Evolutionary conservation across 257 asterid species (phyloP).

Genomic region (Nicotiana undulata): DNA sequence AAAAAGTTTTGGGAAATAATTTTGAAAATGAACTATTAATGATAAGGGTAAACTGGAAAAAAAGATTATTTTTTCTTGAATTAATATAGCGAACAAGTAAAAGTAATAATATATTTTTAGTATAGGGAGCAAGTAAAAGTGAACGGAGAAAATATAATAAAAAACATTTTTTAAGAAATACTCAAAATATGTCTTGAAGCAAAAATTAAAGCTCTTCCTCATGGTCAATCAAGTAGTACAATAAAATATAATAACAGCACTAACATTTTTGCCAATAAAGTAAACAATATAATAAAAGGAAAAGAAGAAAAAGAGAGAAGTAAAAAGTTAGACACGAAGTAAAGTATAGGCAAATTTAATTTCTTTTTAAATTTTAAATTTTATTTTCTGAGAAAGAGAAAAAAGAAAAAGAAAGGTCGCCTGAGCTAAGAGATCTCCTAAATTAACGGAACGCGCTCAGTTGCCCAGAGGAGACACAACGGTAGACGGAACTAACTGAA

Average conservation of each 20-base stretch:
- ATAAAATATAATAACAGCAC: background rate
- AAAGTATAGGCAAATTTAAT: background rate
- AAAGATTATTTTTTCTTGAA: too few species aligned
- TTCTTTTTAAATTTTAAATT: too few species aligned
- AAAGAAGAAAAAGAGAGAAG: background rate
- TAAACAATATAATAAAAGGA: background rate
- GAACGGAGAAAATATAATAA: too few species aligned
- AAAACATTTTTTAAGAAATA: background rate
- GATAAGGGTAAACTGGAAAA: too few species aligned
- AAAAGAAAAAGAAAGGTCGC: background rate
- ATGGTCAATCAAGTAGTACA: background rate
- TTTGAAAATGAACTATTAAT: too few species aligned
- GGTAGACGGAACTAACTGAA: slow-evolving; percentile 23
- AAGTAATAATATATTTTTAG: too few species aligned
- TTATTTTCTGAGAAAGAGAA: background rate
- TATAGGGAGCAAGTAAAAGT: too few species aligned
- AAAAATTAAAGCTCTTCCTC: background rate
- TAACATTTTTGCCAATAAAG: background rate
- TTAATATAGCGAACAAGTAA: too few species aligned
- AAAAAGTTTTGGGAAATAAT: too few species aligned
- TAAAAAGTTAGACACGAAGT: background rate
- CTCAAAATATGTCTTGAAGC: background rate
- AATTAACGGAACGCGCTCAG: slow-evolving; percentile 33
- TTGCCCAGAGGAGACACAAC: slow-evolving; percentile 33
- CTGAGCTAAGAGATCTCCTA: slow-evolving; percentile 16